Evolutionary conservation across 805 yeast genomes (phyloP), one percentile per base, ranked within the genome.

Genomic region (Brettanomyces naardenensis): DNA sequence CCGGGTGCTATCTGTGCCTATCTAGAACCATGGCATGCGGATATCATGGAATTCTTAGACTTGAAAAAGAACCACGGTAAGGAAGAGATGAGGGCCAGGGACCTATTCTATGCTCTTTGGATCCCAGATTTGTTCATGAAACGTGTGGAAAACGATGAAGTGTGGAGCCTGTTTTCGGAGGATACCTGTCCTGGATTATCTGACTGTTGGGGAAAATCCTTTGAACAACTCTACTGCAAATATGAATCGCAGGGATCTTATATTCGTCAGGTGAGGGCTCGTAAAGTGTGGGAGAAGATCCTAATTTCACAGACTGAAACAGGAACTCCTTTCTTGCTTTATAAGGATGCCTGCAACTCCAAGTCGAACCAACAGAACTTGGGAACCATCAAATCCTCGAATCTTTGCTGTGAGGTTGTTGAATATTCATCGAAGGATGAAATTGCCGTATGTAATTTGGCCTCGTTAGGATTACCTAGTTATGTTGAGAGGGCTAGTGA

Each of bases 1-100:
- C 98, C 98, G 0, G 97, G 97, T 44, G 98, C 98, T 3, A 84
- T 90, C 61, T 95, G 96, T 26, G 64, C 88, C 27, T 90, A 89
- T 62, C 60, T 90, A 27, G 98, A 90, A 64, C 97, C 98, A 39
- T 90, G 98, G 98, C 98, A 90, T 57, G 75, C 83, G 9, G 98
- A 90, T 52, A 71, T 90, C 26, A 82, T 86, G 58, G 95, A 84
- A 42, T 81, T 90, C 52, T 61, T 90, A 38, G 90, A 89, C 42
- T 68, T 90, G 47, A 75, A 92, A 53, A 89, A 90, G 65, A 90
- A 88, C 55, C 95, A 89, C 56, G 97, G 97, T 37, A 88, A 86
- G 52, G 97, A 90, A 61, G 97, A 90, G 61, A 65, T 75, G 47
- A 75, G 97, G 53, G 95, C 98, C 1, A 75, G 97, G 53, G 97